A percentile compares a stretch with the other conserved stretches of the same genome.
phyloP scores from a whole-genome alignment of 345 rosid genomes.

The Alliaria petiolata region DNA sequence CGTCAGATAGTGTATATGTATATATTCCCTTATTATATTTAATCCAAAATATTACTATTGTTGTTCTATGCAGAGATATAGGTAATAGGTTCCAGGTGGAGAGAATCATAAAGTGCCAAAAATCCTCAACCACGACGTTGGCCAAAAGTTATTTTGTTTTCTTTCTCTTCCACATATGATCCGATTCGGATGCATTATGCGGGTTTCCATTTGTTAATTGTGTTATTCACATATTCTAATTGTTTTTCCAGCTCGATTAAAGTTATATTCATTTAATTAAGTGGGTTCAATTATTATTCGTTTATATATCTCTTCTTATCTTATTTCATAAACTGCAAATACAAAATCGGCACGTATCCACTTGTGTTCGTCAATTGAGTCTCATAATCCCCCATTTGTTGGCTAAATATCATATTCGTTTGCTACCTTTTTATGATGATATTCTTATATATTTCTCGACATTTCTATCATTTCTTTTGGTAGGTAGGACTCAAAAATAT shows the following conservation, averaged over 20 bases:
- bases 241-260: not conserved
- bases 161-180: conserved; percentile 28
- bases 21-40: not conserved
- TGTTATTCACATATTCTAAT: conserved; percentile 11
- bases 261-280: conserved; percentile 1
- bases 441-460: not conserved
- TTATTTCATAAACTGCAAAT: not conserved
- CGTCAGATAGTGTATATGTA: not conserved
- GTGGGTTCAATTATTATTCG: conserved; percentile 26
- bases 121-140: conserved; percentile 25
- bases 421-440: not conserved
- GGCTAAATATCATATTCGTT: not conserved
- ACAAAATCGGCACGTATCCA: conserved; percentile 5
- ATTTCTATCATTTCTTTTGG: not conserved
- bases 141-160: conserved; percentile 33
- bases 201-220: conserved; percentile 7
- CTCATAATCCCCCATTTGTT: conserved; percentile 14
- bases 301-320: not conserved
- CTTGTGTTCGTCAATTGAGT: conserved; percentile 12
- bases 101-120: conserved; percentile 27
- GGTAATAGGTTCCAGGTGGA: conserved; percentile 23
- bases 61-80: not conserved
- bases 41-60: not conserved
- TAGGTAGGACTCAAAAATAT: not conserved
- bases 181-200: conserved; percentile 31